Evolutionary conservation across 805 yeast genomes (phyloP).

Genomic region (Yarrowia bubula): DNA sequence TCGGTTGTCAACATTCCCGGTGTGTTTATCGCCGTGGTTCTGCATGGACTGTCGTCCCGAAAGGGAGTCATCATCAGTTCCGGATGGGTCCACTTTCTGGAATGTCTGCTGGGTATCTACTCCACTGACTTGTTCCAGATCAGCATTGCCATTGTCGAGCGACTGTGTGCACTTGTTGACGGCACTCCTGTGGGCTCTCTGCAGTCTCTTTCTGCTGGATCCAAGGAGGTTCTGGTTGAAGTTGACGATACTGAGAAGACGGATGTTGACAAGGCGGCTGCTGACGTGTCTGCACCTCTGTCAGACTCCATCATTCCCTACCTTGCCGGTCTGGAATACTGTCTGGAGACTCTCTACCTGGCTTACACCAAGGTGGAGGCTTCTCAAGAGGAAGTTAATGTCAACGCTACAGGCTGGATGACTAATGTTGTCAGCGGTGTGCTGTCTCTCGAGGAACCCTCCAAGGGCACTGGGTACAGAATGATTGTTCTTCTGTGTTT

Average conservation of each 20-base stretch:
- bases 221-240: neutral
- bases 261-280: neutral
- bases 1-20: constrained; percentile 18
- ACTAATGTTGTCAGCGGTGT: constrained; percentile 64
- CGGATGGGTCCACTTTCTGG: constrained; percentile 22
- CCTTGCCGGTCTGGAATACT: constrained; percentile 62
- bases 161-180: constrained; percentile 46
- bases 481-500: constrained; percentile 61
- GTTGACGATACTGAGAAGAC: neutral
- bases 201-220: constrained; percentile 25
- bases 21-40: constrained; percentile 23
- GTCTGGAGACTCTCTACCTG: constrained; percentile 35
- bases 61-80: constrained; percentile 15
- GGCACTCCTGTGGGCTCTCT: constrained; percentile 33
- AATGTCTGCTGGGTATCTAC: constrained; percentile 23
- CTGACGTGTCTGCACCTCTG: constrained; percentile 44
- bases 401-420: constrained; percentile 22
- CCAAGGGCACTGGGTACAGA: constrained; percentile 49
- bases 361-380: constrained; percentile 19
- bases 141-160: constrained; percentile 52
- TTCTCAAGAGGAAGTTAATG: constrained; percentile 1
- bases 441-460: constrained; percentile 67
- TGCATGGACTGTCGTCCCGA: constrained; percentile 13
- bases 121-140: constrained; percentile 51
- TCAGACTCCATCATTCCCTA: constrained; percentile 47